These are phyloP conservation scores for Chiua sp. DNA, from an alignment of 1,284 basidiomycete species.

Conservation along the genomic window DNA sequence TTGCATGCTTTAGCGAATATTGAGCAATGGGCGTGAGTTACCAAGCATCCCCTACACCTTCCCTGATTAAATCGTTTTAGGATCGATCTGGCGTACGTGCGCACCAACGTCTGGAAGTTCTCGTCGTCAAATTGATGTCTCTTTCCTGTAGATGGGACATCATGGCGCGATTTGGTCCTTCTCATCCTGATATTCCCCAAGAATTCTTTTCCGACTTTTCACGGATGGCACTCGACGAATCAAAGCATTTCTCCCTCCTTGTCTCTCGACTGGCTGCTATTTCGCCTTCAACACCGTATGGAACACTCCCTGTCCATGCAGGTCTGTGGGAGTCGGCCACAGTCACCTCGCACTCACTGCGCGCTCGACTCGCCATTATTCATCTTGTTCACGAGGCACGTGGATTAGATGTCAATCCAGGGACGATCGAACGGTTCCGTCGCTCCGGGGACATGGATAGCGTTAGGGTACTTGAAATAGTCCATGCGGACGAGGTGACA, in stretches of 20 bases:
- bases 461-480: neutral
- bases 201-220: neutral
- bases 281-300: neutral
- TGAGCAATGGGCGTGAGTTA: no score
- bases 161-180: neutral
- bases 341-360: neutral
- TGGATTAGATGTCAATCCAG: neutral
- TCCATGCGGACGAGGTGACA: neutral
- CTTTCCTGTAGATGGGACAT: no score
- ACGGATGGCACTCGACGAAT: neutral
- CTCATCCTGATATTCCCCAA: neutral
- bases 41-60: no score
- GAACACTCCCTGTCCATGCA: neutral
- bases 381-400: neutral
- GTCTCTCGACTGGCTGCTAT: no score
- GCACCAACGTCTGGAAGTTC: no score
- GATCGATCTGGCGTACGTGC: no score
- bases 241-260: neutral
- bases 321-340: neutral
- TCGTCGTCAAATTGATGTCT: no score
- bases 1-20: no score
- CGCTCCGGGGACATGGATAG: neutral
- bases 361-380: neutral
- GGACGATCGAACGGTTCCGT: neutral
- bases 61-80: no score